These are phyloP conservation scores for Rosa hybrid DNA, from an alignment of 331 rosid species.

Conservation along the genomic window DNA sequence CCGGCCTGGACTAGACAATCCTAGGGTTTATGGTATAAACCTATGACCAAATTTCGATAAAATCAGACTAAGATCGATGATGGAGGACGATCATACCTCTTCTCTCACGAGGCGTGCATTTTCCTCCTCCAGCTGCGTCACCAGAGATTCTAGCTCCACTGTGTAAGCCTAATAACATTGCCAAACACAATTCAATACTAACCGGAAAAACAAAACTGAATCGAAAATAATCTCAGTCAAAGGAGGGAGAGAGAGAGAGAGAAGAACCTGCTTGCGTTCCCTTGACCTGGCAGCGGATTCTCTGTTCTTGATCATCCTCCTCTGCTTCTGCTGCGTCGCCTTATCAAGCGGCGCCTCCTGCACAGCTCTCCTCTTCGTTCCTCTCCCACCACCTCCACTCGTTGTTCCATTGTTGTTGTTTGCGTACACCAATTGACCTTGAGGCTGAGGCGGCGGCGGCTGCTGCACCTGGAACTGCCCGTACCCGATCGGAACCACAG, in stretches of 20 bases:
- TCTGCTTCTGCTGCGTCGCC: conserved; percentile 85
- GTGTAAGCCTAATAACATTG: conserved; percentile 67
- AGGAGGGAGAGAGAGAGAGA: background rate
- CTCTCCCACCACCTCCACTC: conserved; percentile 34
- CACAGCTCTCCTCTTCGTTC: conserved; percentile 67
- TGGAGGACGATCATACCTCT: conserved; percentile 49
- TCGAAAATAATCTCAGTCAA: background rate
- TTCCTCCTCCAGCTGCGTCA: conserved; percentile 73
- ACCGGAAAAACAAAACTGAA: background rate
- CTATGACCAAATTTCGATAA: background rate
- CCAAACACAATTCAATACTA: background rate
- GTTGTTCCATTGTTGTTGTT: conserved; percentile 34
- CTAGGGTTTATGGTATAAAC: background rate
- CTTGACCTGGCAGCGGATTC: conserved; percentile 98
- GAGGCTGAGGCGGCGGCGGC: conserved; percentile 1
- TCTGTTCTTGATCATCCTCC: conserved; percentile 87
- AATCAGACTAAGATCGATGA: no score
- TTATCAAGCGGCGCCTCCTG: conserved; percentile 64
- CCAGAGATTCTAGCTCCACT: conserved; percentile 69
- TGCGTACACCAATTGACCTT: conserved; percentile 30
- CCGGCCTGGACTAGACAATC: background rate
- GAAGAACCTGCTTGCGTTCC: conserved; percentile 83
- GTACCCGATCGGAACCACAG: conserved; percentile 27
- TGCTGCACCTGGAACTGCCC: conserved; percentile 43
- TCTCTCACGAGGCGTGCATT: conserved; percentile 56